These are phyloP conservation scores for Bolboschoenoplectus hybrid DNA, from an alignment of 202 grass and related monocot species.

Conservation along the genomic window DNA sequence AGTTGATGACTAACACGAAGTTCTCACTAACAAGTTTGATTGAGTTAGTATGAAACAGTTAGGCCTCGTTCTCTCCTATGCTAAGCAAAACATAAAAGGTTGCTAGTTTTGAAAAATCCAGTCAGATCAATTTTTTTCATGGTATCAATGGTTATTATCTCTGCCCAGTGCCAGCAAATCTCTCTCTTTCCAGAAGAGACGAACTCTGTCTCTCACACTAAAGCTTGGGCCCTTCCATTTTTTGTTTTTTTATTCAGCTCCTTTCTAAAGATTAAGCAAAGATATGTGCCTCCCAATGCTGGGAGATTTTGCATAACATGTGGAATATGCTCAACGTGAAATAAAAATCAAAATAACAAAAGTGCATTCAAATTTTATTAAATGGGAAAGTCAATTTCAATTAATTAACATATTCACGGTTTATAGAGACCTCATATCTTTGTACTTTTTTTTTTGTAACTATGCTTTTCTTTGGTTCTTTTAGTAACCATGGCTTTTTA, in stretches of 20 bases:
- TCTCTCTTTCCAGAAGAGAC: neutral
- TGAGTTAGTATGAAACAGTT: neutral
- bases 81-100: neutral
- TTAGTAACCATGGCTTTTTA: neutral
- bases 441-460: neutral
- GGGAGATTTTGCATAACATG: neutral
- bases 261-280: neutral
- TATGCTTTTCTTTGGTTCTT: neutral
- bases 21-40: neutral
- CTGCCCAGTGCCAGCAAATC: neutral
- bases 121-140: neutral
- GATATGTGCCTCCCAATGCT: neutral
- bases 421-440: neutral
- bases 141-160: neutral
- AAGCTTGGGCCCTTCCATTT: neutral
- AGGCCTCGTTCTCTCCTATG: neutral
- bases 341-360: neutral
- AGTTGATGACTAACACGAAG: neutral
- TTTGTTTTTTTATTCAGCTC: neutral
- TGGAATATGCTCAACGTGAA: neutral
- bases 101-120: neutral
- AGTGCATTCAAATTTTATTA: neutral
- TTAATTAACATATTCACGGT: neutral
- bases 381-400: neutral
- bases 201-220: neutral